Evolutionary conservation across 768 basidiomycete species (phyloP).

Genomic region (Leucocoprinus birnbaumii): DNA sequence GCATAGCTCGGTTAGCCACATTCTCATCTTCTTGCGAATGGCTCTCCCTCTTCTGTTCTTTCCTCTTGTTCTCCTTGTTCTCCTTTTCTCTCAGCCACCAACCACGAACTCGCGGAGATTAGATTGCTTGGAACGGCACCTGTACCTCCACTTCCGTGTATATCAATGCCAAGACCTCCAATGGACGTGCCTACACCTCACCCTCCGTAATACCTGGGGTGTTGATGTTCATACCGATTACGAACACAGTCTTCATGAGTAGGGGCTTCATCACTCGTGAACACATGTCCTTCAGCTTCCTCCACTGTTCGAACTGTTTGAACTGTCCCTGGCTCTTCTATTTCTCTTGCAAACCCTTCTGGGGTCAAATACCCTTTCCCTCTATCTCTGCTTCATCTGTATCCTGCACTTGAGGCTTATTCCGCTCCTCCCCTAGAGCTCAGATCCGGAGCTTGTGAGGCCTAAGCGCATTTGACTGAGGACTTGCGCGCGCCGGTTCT

Average conservation of each 20-base stretch:
- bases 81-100: no score
- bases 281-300: not conserved
- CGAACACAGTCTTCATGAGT: no score
- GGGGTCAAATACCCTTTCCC: no score
- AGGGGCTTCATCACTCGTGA: no score
- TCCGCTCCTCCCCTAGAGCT: no score
- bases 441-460: not conserved
- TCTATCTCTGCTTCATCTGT: no score
- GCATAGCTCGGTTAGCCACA: not conserved
- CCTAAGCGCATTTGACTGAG: not conserved
- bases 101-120: not conserved
- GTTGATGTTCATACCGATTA: conserved; percentile 4
- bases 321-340: no score
- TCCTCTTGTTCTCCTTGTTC: no score
- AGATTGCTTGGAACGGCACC: not conserved
- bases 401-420: no score
- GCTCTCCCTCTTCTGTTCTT: no score
- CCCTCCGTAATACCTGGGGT: not conserved
- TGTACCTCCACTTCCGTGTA: conserved; percentile 2
- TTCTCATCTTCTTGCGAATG: not conserved
- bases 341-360: no score
- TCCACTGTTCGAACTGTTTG: no score
- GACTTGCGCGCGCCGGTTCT: not conserved
- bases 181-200: not conserved
- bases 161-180: conserved; percentile 9